These are phyloP conservation scores for Penicillium nucicola DNA, from an alignment of 495 filamentous ascomycete genomes.

Conservation along the genomic window DNA sequence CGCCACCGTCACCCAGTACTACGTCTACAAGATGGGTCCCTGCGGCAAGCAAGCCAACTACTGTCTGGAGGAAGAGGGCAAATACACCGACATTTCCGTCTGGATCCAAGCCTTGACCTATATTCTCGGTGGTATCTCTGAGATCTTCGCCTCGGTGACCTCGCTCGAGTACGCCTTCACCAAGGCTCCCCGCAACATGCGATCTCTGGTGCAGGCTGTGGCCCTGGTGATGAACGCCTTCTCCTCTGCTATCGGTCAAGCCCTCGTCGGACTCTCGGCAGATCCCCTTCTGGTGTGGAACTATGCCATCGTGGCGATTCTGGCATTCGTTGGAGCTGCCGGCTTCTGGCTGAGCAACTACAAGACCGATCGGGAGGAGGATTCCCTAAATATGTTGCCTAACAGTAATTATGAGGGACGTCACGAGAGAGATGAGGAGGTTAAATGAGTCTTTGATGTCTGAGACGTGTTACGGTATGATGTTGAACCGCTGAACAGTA, in stretches of 20 bases:
- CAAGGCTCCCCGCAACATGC: slow-evolving; percentile 77
- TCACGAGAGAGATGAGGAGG: slow-evolving; percentile 18
- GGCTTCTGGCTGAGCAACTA: slow-evolving; percentile 63
- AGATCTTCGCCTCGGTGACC: slow-evolving; percentile 68
- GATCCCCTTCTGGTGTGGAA: slow-evolving; percentile 68
- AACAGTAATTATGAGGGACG: slow-evolving; percentile 15
- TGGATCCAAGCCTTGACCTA: slow-evolving; percentile 64
- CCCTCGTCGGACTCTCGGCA: slow-evolving; percentile 58
- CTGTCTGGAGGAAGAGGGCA: slow-evolving; percentile 31
- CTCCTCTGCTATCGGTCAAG: slow-evolving; percentile 65
- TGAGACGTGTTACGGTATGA: no score
- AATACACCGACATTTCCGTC: slow-evolving; percentile 52
- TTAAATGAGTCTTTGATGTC: neutral
- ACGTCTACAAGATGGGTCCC: slow-evolving; percentile 62
- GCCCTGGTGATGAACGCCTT: slow-evolving; percentile 69
- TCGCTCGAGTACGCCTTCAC: slow-evolving; percentile 71
- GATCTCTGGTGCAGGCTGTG: slow-evolving; percentile 65
- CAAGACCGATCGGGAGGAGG: slow-evolving; percentile 59
- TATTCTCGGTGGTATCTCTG: slow-evolving; percentile 66
- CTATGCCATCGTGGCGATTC: slow-evolving; percentile 60
- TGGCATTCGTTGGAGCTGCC: slow-evolving; percentile 56
- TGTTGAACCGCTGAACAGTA: no score
- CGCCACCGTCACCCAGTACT: slow-evolving; percentile 63
- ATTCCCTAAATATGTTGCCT: slow-evolving; percentile 53
- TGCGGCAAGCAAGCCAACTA: slow-evolving; percentile 54